Conservation (phyloP, 768 basidiomycete genomes). For the Mycena filopes region DNA sequence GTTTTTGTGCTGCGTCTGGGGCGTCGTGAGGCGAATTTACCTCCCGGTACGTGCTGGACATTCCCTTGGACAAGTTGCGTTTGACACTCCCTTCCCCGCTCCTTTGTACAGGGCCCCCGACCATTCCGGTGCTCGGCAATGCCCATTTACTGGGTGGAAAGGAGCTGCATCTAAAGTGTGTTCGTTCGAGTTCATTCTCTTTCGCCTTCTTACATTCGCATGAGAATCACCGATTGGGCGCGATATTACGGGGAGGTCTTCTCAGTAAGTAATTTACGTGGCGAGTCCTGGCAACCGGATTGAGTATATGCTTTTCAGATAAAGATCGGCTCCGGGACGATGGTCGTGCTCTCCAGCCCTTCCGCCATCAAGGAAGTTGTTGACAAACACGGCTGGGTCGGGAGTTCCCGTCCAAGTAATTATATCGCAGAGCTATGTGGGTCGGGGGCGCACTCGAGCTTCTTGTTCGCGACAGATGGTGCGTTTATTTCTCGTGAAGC, state of each 20-base stretch:
- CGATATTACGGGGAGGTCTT: constrained; percentile 5
- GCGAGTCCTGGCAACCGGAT: background rate
- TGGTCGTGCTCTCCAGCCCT: constrained; percentile 5
- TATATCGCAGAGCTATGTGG: constrained; percentile 7
- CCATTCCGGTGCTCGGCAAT: background rate
- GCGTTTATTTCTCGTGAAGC: background rate
- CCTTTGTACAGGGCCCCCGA: constrained; percentile 6
- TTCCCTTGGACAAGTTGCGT: background rate
- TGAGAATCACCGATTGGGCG: constrained; percentile 6
- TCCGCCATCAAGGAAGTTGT: constrained; percentile 6
- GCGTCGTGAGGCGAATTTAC: background rate
- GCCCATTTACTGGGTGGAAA: background rate
- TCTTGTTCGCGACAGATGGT: background rate
- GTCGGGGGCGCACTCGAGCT: background rate
- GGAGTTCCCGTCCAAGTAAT: constrained; percentile 2
- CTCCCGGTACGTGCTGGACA: background rate
- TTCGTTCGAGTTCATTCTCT: background rate
- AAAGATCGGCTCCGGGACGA: background rate
- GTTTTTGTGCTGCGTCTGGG: background rate
- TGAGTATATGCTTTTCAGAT: background rate
- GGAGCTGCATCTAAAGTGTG: background rate
- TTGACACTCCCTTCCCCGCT: background rate
- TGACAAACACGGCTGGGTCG: constrained; percentile 7
- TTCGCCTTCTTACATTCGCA: background rate
- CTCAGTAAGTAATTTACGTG: background rate